phyloP scores from a whole-genome alignment of 1,284 basidiomycete genomes.

The Ustilago crameri region DNA sequence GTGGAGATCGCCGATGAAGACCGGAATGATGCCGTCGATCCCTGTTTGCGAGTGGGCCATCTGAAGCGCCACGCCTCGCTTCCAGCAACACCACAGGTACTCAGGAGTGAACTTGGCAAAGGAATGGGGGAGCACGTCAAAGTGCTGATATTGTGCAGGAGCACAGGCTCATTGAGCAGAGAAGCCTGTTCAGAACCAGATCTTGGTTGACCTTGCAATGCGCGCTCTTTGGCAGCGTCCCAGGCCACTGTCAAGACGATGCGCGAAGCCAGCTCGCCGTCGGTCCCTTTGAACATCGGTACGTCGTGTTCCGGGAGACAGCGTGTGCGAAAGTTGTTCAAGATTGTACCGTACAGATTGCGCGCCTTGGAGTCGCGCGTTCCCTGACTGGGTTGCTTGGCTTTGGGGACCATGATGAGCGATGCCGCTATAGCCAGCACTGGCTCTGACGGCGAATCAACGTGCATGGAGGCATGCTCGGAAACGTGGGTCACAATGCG shows the following conservation, averaged over 20 bases:
- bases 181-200: too few relatives aligned
- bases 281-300: constrained; percentile 1
- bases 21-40: constrained; percentile 32
- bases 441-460: constrained; percentile 6
- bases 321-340: constrained; percentile 1
- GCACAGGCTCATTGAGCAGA: too few relatives aligned
- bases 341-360: constrained; percentile 1
- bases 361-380: neutral
- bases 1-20: constrained; percentile 19
- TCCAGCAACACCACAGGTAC: constrained; percentile 38
- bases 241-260: constrained; percentile 14
- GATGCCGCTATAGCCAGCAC: constrained; percentile 13
- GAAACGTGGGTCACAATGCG: neutral
- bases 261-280: constrained; percentile 16
- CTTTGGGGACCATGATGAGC: constrained; percentile 16
- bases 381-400: neutral
- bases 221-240: constrained; percentile 29
- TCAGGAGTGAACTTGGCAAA: constrained; percentile 13
- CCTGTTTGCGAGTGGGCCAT: constrained; percentile 11
- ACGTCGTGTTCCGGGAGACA: neutral
- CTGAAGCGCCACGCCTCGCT: constrained; percentile 25
- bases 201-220: too few relatives aligned
- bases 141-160: too few relatives aligned
- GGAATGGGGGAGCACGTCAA: constrained; percentile 10
- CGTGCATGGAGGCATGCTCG: neutral